phyloP scores from a whole-genome alignment of 208 protist species.

The Leishmania martiniquensis region DNA sequence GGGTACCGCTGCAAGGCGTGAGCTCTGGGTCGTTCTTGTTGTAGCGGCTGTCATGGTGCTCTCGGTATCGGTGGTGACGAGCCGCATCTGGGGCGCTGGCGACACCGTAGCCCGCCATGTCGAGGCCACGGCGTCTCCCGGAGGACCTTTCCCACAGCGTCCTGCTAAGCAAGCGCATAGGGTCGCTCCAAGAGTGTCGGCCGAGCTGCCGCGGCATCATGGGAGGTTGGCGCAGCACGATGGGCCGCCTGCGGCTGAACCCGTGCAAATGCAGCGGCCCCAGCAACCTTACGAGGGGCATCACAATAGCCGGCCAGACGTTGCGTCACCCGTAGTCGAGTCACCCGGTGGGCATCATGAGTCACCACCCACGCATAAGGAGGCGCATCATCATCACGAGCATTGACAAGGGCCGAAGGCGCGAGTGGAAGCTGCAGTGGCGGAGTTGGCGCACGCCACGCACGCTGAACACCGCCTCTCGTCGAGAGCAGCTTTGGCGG shows the following conservation, averaged over 20 bases:
- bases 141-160: not conserved
- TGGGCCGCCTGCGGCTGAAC: not conserved
- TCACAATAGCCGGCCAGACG: not conserved
- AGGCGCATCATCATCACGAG: not conserved
- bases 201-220: not conserved
- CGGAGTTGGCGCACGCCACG: not conserved
- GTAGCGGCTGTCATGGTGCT: constrained; percentile 22
- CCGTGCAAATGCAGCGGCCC: not conserved
- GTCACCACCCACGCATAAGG: not conserved
- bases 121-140: not conserved
- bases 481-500: not conserved
- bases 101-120: not conserved
- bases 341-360: not conserved
- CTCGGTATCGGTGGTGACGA: constrained; percentile 14
- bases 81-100: not conserved
- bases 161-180: not conserved
- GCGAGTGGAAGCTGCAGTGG: not conserved
- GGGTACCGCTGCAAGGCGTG: constrained; percentile 1
- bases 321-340: not conserved
- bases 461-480: not conserved
- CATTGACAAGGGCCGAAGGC: not conserved
- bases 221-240: not conserved
- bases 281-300: not conserved
- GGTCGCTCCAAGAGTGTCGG: not conserved
- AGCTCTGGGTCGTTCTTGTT: constrained; percentile 13